Conservation (phyloP, 495 filamentous ascomycete species). For the Filosporella fistucella region DNA sequence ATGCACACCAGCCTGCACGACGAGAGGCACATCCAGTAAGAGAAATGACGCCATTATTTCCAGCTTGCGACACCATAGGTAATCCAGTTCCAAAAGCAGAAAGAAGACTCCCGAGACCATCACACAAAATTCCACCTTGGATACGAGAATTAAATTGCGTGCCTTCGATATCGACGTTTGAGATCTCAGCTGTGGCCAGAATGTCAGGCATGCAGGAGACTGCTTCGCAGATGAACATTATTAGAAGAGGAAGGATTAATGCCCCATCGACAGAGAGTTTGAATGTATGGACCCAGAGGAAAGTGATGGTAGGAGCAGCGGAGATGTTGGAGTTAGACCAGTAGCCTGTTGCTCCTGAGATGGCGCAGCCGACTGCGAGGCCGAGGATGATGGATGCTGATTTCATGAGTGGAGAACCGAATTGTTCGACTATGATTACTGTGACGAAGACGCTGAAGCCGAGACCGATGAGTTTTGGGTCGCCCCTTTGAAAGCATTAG, state of each 20-base stretch:
- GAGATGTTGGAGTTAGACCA: slow-evolving; percentile 24
- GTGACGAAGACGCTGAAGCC: slow-evolving; percentile 33
- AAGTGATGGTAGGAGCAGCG: slow-evolving; percentile 31
- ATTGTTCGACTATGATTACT: slow-evolving; percentile 31
- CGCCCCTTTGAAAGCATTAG: slow-evolving; percentile 9
- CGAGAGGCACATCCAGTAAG: slow-evolving; percentile 36
- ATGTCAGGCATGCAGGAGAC: slow-evolving; percentile 35
- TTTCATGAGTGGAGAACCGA: slow-evolving; percentile 34
- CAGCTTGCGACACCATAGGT: slow-evolving; percentile 34
- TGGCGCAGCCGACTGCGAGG: slow-evolving; percentile 28
- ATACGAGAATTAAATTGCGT: slow-evolving; percentile 28
- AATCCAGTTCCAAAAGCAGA: slow-evolving; percentile 31
- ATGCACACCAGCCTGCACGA: slow-evolving; percentile 42
- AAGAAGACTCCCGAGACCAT: slow-evolving; percentile 31
- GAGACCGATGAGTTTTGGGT: slow-evolving; percentile 30
- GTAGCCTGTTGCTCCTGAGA: slow-evolving; percentile 32
- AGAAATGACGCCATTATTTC: slow-evolving; percentile 36
- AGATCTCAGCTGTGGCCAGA: slow-evolving; percentile 34
- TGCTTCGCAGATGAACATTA: slow-evolving; percentile 43
- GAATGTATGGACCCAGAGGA: slow-evolving; percentile 35
- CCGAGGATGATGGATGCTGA: slow-evolving; percentile 35
- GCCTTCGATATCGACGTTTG: slow-evolving; percentile 31
- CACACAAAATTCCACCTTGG: slow-evolving; percentile 34
- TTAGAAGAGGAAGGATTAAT: slow-evolving; percentile 34
- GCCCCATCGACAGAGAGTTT: slow-evolving; percentile 32